Evolutionary conservation across 2,329 filamentous ascomycete species (phyloP), one percentile per base, ranked within the genome.

Genomic region (Raffaelea deltoideospora): DNA sequence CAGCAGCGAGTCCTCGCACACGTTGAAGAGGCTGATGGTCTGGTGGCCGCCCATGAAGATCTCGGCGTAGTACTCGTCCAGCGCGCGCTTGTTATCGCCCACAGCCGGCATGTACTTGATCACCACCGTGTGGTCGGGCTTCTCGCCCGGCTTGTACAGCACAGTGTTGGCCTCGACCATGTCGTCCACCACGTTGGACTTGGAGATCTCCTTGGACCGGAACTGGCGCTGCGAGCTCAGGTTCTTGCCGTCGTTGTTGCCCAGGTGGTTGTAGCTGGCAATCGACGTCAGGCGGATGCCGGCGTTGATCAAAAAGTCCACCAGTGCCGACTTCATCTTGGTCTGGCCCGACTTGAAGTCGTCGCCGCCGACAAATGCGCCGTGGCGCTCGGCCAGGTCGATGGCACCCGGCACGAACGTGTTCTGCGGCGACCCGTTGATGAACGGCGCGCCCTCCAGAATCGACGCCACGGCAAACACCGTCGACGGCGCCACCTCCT

Each of bases 61-160:
- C 70, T 98, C 88, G 38, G 86, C 90, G 50, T 95, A 95, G 73
- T 98, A 98, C 70, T 98, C 90, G 53, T 98, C 90, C 37, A 98
- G 72, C 37, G 90, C 90, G 55, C 90, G 86, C 76, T 98, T 98
- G 73, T 95, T 92, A 65, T 98, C 90, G 44, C 90, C 90, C 34
- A 98, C 90, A 45, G 87, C 85, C 26, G 90, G 90, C 87, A 98
- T 94, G 69, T 98, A 98, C 75, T 98, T 98, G 76, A 98, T 98
- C 50, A 98, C 90, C 41, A 98, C 90, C 41, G 84, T 92, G 67
- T 98, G 90, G 57, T 98, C 87, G 3, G 90, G 90, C 60, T 96
- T 87, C 65, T 98, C 90, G 49, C 79, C 86, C 52, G 83, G 67
- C 61, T 79, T 76, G 69, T 98, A 98, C 39, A 98, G 71, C 34